Evolutionary conservation across 139 green algal species (phyloP).

Genomic region (Auxenochlorella pyrenoidosa): DNA sequence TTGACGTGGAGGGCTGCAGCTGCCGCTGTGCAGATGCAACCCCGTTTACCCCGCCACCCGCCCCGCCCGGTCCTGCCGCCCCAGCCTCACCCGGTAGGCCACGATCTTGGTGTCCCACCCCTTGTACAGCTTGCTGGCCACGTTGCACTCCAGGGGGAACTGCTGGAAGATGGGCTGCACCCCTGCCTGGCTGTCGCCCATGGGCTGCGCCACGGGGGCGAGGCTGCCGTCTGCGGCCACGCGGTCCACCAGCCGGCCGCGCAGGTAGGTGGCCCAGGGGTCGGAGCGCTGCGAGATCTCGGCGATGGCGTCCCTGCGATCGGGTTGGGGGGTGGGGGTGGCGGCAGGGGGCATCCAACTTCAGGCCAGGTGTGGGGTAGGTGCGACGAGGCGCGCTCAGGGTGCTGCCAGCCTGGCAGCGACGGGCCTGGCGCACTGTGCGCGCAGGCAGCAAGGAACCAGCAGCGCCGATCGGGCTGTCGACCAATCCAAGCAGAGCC

Average conservation of each 20-base stretch:
- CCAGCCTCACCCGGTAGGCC: constrained; percentile 54
- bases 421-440: too few species aligned
- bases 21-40: too few species aligned
- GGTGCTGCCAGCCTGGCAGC: too few species aligned
- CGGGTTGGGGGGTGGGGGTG: background rate
- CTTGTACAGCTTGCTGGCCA: constrained; percentile 39
- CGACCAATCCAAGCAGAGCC: too few species aligned
- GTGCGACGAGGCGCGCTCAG: too few species aligned
- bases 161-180: constrained; percentile 42
- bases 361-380: too few species aligned
- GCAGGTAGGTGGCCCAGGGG: constrained; percentile 31
- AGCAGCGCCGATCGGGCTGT: too few species aligned
- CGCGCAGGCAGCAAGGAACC: too few species aligned
- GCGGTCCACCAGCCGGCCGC: constrained; percentile 45
- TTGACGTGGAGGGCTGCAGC: too few species aligned
- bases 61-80: too few species aligned
- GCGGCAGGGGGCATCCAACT: background rate
- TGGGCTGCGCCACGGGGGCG: constrained; percentile 27
- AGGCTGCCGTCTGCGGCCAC: constrained; percentile 37
- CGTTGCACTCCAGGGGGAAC: constrained; percentile 54
- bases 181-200: constrained; percentile 12
- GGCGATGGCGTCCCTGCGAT: constrained; percentile 9
- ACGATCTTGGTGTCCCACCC: constrained; percentile 46
- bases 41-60: too few species aligned
- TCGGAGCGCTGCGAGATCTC: background rate